Base-by-base conservation (phyloP, 768 basidiomycete species). In the Tulasnella sp. region DNA sequence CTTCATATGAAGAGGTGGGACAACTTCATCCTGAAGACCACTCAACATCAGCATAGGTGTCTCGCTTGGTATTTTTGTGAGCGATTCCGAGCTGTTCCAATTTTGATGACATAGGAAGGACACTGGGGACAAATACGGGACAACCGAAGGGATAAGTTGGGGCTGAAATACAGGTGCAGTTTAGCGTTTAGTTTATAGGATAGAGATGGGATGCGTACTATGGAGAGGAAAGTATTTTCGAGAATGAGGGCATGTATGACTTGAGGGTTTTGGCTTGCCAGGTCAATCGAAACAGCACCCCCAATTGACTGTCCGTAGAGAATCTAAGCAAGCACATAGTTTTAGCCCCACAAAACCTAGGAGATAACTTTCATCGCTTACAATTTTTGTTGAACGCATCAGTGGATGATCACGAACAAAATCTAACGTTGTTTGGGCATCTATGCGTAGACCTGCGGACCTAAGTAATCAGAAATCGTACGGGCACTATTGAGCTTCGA, bases 271-370 rank as follows among this genome's bases (percentile, higher is more conserved):
- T 57, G 58, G 10, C 62, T 61, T 1, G 70, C 72, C 3, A 70
- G 62, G 57, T 69, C 83, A 41, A 96, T 83, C 10, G 85, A 75
- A 3, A 96, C 91, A 0, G 91, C 92, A 28, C 93, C 93, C 13
- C 93, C 93, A 34, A 95, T 88, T 8, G 79, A 84, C 61, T 87
- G 83, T 1, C 88, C 85, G 57, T 85, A 90, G 0, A 89, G 62
- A 48, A 88, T 71, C 82, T 55, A 22, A 24, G 40, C 32, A 3
- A 33, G 31, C 47, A 28, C 31, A 19, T 29, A 19, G n/a, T 24
- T 44, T 12, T 9, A 41, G 31, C 40, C 13, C n/a, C 16, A 40
- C 24, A n/a, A 33, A 27, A 10, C 5, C 6, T 40, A 40, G 19
- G 27, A 29, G 16, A 4, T 10, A 42, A n/a, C 13, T 15, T 27